Evolutionary conservation across 1,284 basidiomycete genomes (phyloP), one percentile per base, ranked within the genome.

Genomic region (Cystobasidium slooffiae): DNA sequence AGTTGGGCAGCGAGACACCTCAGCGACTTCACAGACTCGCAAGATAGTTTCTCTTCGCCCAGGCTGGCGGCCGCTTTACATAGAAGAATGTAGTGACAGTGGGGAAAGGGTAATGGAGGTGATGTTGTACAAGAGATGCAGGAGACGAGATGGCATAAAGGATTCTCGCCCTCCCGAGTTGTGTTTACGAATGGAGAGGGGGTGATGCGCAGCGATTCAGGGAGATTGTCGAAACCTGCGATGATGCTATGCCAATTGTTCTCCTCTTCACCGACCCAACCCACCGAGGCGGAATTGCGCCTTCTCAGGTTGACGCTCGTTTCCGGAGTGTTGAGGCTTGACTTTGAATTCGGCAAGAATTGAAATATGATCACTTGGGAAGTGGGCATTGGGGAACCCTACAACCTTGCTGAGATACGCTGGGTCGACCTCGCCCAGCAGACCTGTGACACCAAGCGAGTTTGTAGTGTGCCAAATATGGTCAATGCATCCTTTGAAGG

Each of bases 401-500:
- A 98, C 95, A 10, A 89, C 89, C 84, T 93, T 94, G 80, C 90
- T 88, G 79, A 98, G 83, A 84, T 99, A 99, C 39, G 82, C 83
- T 80, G 86, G 87, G 82, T 98, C 95, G 69, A 98, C 89, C 81
- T 92, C 93, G 20, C 93, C 93, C 59, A 99, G 85, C 51, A 97
- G 88, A 20, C 90, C 90, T 74, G 91, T 94, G 22, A 94, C 90
- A n/a, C 87, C 87, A 72, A 99, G 81, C 78, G 89, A 92, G 74
- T 88, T 86, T 12, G 88, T 86, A 76, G 91, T 89, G 83, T 94
- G 96, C 89, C 94, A 99, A 79, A 99, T 88, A 82, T 98, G 96
- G 84, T 99, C 97, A 80, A 99, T 88, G 63, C 88, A 88, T 55
- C 83, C 84, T 66, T 79, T 79, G 77, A 83, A 83, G 37, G 79